Base-by-base conservation (phyloP, 2,329 filamentous ascomycete genomes). In the Fusarium miscanthi region DNA sequence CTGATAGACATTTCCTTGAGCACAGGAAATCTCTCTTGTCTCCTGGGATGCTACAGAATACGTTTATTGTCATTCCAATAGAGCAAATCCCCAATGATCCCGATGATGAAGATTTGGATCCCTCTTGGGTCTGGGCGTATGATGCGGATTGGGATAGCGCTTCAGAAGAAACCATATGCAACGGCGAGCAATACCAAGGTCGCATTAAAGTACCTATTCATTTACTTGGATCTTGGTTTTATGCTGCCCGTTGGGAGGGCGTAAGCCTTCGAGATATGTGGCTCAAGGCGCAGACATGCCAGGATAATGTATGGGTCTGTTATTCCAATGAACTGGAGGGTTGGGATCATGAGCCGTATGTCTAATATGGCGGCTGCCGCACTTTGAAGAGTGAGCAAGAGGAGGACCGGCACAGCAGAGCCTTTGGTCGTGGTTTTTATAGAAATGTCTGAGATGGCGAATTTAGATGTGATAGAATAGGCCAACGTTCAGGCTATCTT, bases 71-170 rank as follows among this genome's bases (percentile, higher is more conserved):
- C 6, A 17, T 48, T 48, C 45, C 7, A 17, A 31, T 48, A 3
- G 27, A 48, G 21, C 9, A 2, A 5, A 48, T 48, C 4, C 45
- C 19, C 2, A 0, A n/a, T 3, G 9, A 30, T n/a, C 45, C 27
- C 5, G 45, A 48, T 2, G 9, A 31, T 31, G 27, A 48, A 4
- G 45, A n/a, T 0, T 3, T 48, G 10, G 27, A 51, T 42, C 51
- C 52, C 12, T 61, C 13, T n/a, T 74, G 70, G 71, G 66, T 73
- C 49, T 76, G 71, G 74, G 73, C 71, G 59, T 73, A 72, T 40
- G 69, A 75, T 56, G 61, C 69, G 14, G 58, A 74, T 31, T 75
- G 68, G 72, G 62, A 70, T 9, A 49, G 58, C 27, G 46, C 31
- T 7, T 49, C 46, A 21, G 57, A 65, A 11, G 65, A 60, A 43